Evolutionary conservation across 768 basidiomycete species (phyloP).

Genomic region (Hericium alpestre): DNA sequence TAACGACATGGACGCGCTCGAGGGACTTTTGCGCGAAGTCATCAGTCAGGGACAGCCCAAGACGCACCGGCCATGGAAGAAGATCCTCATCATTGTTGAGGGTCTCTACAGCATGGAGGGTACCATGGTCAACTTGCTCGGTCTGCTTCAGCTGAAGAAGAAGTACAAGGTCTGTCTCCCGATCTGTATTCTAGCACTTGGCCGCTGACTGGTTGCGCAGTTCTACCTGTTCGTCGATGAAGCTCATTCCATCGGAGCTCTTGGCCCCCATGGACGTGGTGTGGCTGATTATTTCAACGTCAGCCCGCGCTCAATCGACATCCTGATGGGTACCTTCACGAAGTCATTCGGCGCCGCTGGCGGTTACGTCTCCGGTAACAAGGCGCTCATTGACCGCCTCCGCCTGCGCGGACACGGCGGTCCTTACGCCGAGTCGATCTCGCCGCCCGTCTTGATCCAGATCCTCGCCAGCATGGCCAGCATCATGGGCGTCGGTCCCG

Average conservation of each 20-base stretch:
- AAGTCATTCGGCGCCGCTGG: constrained; percentile 91
- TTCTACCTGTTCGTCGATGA: constrained; percentile 96
- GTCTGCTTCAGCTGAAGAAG: constrained; percentile 75
- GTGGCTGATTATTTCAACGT: constrained; percentile 91
- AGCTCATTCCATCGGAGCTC: constrained; percentile 93
- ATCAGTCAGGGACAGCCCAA: constrained; percentile 97
- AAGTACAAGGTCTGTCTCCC: constrained; percentile 74
- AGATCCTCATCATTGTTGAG: constrained; percentile 90
- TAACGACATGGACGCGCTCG: constrained; percentile 82
- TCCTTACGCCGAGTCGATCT: constrained; percentile 81
- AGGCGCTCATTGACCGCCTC: constrained; percentile 68
- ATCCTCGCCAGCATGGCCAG: constrained; percentile 87
- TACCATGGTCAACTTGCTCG: constrained; percentile 79
- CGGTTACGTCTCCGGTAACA: constrained; percentile 86
- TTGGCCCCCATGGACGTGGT: constrained; percentile 91
- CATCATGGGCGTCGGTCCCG: constrained; percentile 77
- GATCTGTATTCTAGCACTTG: background rate
- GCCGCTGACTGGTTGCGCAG: constrained; percentile 28
- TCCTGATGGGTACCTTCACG: constrained; percentile 98
- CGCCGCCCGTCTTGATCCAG: constrained; percentile 86
- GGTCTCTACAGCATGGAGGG: constrained; percentile 99
- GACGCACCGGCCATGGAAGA: constrained; percentile 99
- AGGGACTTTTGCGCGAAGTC: constrained; percentile 72
- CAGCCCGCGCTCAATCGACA: constrained; percentile 70
- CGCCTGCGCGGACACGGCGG: constrained; percentile 75